A percentile compares a stretch with the other conserved stretches of the same genome.
Conservation (phyloP, 176 grass and related monocot genomes). For the Lolium multiflorum region DNA sequence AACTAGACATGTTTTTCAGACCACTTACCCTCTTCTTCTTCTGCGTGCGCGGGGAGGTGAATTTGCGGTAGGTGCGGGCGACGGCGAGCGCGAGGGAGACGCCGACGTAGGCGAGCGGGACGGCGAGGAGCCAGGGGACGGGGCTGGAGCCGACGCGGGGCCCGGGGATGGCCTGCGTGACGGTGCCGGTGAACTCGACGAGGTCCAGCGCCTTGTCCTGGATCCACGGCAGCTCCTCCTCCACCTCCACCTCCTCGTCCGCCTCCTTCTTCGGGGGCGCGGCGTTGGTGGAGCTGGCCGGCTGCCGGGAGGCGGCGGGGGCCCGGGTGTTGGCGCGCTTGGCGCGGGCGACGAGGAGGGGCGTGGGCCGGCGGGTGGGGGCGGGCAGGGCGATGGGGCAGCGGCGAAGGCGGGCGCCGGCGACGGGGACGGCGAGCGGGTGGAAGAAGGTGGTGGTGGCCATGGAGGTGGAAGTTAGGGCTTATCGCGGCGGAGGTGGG, state of each 20-base stretch:
- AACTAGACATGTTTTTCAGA: not conserved
- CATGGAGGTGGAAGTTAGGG: constrained; percentile 63
- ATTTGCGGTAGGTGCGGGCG: constrained; percentile 67
- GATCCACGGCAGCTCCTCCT: constrained; percentile 98
- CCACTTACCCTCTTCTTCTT: constrained; percentile 74
- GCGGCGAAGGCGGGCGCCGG: not conserved
- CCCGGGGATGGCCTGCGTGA: constrained; percentile 91
- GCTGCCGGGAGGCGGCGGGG: constrained; percentile 42
- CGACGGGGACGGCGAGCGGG: constrained; percentile 43
- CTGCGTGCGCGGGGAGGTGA: constrained; percentile 82
- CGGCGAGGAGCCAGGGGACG: constrained; percentile 79
- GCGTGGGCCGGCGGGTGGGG: constrained; percentile 31
- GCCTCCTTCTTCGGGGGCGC: constrained; percentile 23
- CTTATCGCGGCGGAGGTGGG: constrained; percentile 55
- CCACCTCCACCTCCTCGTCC: constrained; percentile 76
- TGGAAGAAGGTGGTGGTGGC: constrained; percentile 54
- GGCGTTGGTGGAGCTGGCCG: constrained; percentile 41
- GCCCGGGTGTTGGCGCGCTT: constrained; percentile 38
- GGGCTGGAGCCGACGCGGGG: constrained; percentile 79
- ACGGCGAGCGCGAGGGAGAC: constrained; percentile 73
- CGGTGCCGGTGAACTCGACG: constrained; percentile 96
- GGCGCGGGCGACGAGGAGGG: constrained; percentile 51
- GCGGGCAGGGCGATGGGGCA: constrained; percentile 12
- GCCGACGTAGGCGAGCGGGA: constrained; percentile 74
- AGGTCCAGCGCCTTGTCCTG: constrained; percentile 97